Percentiles rank a stretch among this genome's conserved stretches.
Conservation (phyloP, 495 filamentous ascomycete genomes). For the Aspergillus wentii region DNA sequence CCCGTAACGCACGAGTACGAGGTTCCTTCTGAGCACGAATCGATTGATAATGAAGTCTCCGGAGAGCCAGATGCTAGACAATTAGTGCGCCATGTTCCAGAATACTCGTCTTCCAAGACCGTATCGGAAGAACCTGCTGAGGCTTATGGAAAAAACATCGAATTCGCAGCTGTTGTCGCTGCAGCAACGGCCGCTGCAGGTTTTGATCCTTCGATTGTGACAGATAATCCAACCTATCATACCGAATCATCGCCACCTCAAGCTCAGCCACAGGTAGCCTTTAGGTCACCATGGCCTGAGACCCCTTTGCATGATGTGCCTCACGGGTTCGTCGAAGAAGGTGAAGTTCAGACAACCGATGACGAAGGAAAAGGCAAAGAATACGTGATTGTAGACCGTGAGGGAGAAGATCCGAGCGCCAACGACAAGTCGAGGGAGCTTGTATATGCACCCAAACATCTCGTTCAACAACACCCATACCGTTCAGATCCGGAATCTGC, state of each 20-base stretch:
- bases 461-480: conserved; percentile 16
- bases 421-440: no score
- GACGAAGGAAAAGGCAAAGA: conserved; percentile 12
- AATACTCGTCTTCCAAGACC: no score
- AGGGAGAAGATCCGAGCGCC: no score
- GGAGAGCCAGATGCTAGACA: background rate
- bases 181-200: conserved; percentile 62
- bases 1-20: conserved; percentile 58
- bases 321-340: conserved; percentile 33
- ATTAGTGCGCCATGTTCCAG: no score
- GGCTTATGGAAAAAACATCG: conserved; percentile 49
- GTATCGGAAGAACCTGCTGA: no score
- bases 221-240: conserved; percentile 58
- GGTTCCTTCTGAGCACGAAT: conserved; percentile 41
- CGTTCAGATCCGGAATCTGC: conserved; percentile 18
- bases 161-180: conserved; percentile 66
- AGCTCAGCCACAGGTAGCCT: conserved; percentile 44
- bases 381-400: no score
- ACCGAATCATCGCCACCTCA: conserved; percentile 60
- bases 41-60: conserved; percentile 19
- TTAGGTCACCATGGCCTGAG: conserved; percentile 42
- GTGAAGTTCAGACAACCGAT: conserved; percentile 20
- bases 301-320: conserved; percentile 27
- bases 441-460: no score
- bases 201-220: conserved; percentile 67